A percentile compares a stretch with the other conserved stretches of the same genome.
phyloP scores from a whole-genome alignment of 2,329 filamentous ascomycete species.

The Xylaria sp. region DNA sequence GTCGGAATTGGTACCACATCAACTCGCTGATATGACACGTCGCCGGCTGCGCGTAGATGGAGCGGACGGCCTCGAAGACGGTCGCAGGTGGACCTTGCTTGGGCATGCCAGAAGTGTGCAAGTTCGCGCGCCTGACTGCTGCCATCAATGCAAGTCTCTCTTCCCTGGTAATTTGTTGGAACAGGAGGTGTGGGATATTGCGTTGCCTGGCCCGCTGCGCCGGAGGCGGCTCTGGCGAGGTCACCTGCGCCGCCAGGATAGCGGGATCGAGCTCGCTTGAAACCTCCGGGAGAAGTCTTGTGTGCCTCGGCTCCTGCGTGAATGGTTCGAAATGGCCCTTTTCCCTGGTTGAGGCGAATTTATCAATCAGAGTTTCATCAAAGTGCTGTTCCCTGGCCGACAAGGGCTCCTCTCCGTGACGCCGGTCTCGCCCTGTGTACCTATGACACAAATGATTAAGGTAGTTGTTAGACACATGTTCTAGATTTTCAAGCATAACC shows the following conservation, averaged over 20 bases:
- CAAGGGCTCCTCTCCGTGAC: conserved; percentile 26
- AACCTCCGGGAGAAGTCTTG: neutral
- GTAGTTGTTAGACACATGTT: too few species aligned
- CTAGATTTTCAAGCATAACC: too few species aligned
- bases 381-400: conserved; percentile 4
- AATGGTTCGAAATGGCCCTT: conserved; percentile 30
- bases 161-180: too few species aligned
- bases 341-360: conserved; percentile 26
- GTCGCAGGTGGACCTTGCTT: neutral
- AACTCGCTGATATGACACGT: conserved; percentile 20
- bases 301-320: neutral
- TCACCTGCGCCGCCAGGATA: neutral
- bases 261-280: neutral
- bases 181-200: conserved; percentile 5
- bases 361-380: neutral
- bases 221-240: neutral
- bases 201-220: neutral
- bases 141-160: too few species aligned
- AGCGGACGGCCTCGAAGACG: conserved; percentile 7
- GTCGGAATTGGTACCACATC: neutral
- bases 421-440: conserved; percentile 17
- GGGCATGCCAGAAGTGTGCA: too few species aligned
- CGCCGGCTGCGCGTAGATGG: conserved; percentile 11
- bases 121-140: too few species aligned
- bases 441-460: too few species aligned